Percentiles rank a stretch among this genome's conserved stretches.
These are phyloP conservation scores for Pseudohyphozyma bogoriensis DNA, from an alignment of 768 basidiomycete species.

Conservation along the genomic window DNA sequence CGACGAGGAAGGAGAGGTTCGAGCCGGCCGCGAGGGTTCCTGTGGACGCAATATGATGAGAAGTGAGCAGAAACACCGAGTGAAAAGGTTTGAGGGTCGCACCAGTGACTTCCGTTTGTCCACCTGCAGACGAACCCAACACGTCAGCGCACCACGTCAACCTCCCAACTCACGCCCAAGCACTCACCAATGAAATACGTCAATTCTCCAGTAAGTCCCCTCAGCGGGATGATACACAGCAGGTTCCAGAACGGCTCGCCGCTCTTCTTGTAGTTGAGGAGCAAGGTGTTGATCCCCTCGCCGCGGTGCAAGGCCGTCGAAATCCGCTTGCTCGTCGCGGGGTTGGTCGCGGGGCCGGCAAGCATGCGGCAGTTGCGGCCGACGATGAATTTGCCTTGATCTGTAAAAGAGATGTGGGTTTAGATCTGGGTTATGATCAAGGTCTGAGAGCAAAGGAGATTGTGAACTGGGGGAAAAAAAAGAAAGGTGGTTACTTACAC, in stretches of 20 bases:
- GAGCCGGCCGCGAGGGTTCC: not conserved
- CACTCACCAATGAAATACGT: not conserved
- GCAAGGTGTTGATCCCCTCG: not conserved
- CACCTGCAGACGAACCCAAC: too few relatives aligned
- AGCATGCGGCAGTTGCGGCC: slow-evolving; percentile 24
- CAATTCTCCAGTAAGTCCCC: not conserved
- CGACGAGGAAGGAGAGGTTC: not conserved
- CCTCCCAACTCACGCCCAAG: too few relatives aligned
- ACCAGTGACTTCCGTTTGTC: not conserved
- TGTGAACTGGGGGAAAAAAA: not conserved
- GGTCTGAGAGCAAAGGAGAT: too few relatives aligned
- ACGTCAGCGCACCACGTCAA: too few relatives aligned
- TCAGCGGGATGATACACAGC: not conserved
- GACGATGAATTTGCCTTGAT: slow-evolving; percentile 5
- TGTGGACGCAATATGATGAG: not conserved
- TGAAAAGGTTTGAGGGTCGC: too few relatives aligned
- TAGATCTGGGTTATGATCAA: too few relatives aligned
- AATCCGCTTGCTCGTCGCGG: not conserved
- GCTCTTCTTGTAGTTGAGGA: not conserved
- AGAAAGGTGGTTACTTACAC: not conserved
- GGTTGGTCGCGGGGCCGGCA: slow-evolving; percentile 8
- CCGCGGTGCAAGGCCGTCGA: not conserved
- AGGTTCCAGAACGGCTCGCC: slow-evolving; percentile 21
- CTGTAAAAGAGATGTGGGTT: not conserved
- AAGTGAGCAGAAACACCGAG: not conserved